Conservation (phyloP, 148 eudicot species). For the Cornus florida region DNA sequence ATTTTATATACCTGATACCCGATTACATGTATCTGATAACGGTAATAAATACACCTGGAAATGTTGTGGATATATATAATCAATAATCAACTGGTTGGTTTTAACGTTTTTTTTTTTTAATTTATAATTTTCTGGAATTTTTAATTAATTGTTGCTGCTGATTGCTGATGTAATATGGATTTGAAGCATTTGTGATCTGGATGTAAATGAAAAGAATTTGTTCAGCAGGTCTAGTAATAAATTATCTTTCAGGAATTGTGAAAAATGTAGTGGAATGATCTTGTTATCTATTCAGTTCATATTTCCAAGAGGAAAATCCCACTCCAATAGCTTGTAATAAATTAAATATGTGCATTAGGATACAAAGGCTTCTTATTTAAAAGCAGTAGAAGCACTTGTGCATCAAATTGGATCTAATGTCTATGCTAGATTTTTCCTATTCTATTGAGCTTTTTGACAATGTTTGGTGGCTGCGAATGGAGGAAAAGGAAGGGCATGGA, state of each 20-base stretch:
- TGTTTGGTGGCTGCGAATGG: not conserved
- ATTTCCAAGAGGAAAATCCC: not conserved
- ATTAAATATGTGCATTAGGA: not conserved
- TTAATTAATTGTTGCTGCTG: not conserved
- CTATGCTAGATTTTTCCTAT: not conserved
- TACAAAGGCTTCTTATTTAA: not conserved
- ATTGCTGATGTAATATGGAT: too few relatives aligned
- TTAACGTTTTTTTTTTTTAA: not conserved
- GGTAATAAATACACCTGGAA: not conserved
- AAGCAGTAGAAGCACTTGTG: not conserved
- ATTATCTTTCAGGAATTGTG: not conserved
- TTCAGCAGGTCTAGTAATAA: not conserved
- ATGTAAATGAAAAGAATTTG: too few relatives aligned
- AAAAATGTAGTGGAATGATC: not conserved
- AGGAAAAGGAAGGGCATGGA: not conserved
- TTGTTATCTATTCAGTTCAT: not conserved
- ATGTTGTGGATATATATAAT: not conserved
- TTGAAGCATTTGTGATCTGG: not conserved
- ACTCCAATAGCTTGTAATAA: not conserved
- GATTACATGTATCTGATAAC: not conserved
- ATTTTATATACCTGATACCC: not conserved
- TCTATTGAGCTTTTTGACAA: not conserved
- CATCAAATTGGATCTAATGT: not conserved
- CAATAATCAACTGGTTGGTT: not conserved
- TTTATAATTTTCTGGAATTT: not conserved